phyloP scores from a whole-genome alignment of 1,139 yeast species.

The Scheffersomyces lignicola region DNA sequence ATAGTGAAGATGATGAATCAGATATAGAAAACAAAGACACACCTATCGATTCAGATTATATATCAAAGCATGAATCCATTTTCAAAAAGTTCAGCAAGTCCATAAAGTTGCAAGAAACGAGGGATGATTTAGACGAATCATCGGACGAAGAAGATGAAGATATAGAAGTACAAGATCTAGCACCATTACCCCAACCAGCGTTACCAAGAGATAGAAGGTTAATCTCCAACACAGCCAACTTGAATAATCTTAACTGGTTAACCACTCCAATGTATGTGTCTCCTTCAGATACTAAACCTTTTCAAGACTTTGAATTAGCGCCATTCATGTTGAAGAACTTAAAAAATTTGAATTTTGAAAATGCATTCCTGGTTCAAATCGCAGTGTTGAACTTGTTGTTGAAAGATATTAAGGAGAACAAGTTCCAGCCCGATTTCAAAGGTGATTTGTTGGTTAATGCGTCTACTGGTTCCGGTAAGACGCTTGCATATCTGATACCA shows the following conservation, averaged over 20 bases:
- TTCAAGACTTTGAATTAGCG: slow-evolving; percentile 41
- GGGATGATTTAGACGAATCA: slow-evolving; percentile 9
- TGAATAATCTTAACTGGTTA: slow-evolving; percentile 61
- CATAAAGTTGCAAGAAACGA: slow-evolving; percentile 7
- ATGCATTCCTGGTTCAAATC: slow-evolving; percentile 80
- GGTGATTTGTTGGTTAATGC: slow-evolving; percentile 90
- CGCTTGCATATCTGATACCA: slow-evolving; percentile 86
- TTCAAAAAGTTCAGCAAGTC: slow-evolving; percentile 30
- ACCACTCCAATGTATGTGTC: slow-evolving; percentile 59
- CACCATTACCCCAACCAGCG: slow-evolving; percentile 83
- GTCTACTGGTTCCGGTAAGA: slow-evolving; percentile 95
- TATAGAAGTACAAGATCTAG: slow-evolving; percentile 50
- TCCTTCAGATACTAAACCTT: slow-evolving; percentile 43
- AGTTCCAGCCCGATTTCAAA: slow-evolving; percentile 55
- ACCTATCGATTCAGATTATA: slow-evolving; percentile 18
- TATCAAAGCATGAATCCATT: slow-evolving; percentile 31
- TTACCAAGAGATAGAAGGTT: slow-evolving; percentile 53
- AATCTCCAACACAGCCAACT: slow-evolving; percentile 37
- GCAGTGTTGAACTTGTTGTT: slow-evolving; percentile 61
- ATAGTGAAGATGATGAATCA: slow-evolving; percentile 12
- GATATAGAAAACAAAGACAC: slow-evolving; percentile 9
- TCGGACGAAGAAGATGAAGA: slow-evolving; percentile 20
- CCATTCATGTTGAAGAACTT: slow-evolving; percentile 49
- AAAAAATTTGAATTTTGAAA: slow-evolving; percentile 38
- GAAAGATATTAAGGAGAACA: slow-evolving; percentile 45